Percentiles rank a stretch among this genome's conserved stretches.
Evolutionary conservation across 1,139 yeast species (phyloP).

Genomic region (Scheffersomyces stambukii): DNA sequence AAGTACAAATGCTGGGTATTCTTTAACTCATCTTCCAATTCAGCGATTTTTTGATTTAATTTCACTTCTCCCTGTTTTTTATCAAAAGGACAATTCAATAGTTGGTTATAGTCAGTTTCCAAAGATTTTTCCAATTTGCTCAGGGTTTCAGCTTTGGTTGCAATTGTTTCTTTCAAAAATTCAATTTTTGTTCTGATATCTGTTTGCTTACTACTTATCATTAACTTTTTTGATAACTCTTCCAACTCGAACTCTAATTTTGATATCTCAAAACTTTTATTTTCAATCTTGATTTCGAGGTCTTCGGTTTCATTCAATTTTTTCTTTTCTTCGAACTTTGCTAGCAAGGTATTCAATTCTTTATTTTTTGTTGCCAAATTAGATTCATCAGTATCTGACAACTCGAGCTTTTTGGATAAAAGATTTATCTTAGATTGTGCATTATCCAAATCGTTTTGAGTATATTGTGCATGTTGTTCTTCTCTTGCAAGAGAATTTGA

Average conservation of each 20-base stretch:
- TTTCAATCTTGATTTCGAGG: constrained; percentile 33
- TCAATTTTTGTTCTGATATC: constrained; percentile 53
- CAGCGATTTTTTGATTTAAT: constrained; percentile 13
- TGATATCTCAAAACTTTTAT: constrained; percentile 34
- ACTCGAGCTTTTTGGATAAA: constrained; percentile 38
- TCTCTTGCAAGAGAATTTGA: constrained; percentile 12
- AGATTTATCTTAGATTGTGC: constrained; percentile 26
- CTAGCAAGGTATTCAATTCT: constrained; percentile 31
- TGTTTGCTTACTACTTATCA: constrained; percentile 52
- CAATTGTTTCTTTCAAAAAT: constrained; percentile 35
- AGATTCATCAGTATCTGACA: constrained; percentile 26
- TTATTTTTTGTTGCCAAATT: constrained; percentile 25
- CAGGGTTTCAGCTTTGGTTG: constrained; percentile 20
- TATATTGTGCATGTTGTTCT: constrained; percentile 11
- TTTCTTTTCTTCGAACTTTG: constrained; percentile 24
- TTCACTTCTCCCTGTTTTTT: constrained; percentile 14
- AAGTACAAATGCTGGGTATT: constrained; percentile 8
- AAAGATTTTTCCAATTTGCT: constrained; percentile 8
- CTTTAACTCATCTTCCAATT: constrained; percentile 8
- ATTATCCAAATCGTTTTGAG: constrained; percentile 24
- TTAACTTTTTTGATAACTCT: constrained; percentile 45
- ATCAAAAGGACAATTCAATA: constrained; percentile 18
- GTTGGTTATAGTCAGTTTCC: constrained; percentile 7
- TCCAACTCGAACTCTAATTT: constrained; percentile 54
- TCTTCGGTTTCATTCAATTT: constrained; percentile 22